phyloP scores from a whole-genome alignment of 345 rosid species.

The Xanthoceras sorbifolium region DNA sequence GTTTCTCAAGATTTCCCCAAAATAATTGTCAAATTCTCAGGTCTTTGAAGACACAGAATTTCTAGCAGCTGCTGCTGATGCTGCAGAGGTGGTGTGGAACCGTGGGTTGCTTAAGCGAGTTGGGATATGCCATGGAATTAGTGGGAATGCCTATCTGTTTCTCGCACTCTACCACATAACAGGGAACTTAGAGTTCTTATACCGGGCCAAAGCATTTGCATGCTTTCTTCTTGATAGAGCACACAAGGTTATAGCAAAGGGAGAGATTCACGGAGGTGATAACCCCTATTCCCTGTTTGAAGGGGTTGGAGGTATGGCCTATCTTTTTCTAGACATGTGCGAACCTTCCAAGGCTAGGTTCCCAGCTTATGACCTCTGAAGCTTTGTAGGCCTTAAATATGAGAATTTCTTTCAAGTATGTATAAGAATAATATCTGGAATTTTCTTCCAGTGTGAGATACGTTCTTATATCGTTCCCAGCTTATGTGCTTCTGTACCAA shows the following conservation, averaged over 20 bases:
- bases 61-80: slow-evolving; percentile 53
- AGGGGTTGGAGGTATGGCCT: slow-evolving; percentile 71
- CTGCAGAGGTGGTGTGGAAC: slow-evolving; percentile 70
- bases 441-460: background rate
- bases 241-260: slow-evolving; percentile 49
- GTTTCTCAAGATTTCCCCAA: background rate
- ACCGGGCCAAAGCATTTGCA: slow-evolving; percentile 69
- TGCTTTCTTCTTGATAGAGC: slow-evolving; percentile 63
- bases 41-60: slow-evolving; percentile 60
- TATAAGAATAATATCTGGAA: background rate
- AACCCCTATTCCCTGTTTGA: slow-evolving; percentile 61
- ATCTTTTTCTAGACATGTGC: slow-evolving; percentile 58
- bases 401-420: background rate
- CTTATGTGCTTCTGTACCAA: background rate
- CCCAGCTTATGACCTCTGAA: slow-evolving; percentile 62
- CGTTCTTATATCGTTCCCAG: background rate
- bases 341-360: slow-evolving; percentile 55
- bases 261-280: slow-evolving; percentile 73
- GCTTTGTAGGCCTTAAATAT: background rate
- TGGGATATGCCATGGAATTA: slow-evolving; percentile 77
- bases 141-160: slow-evolving; percentile 64
- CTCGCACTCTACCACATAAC: slow-evolving; percentile 59
- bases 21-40: slow-evolving; percentile 29
- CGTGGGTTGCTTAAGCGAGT: slow-evolving; percentile 69
- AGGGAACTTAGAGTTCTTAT: slow-evolving; percentile 47